Conservation (phyloP, 257 asterid genomes). For the Nicotiana attenuata region DNA sequence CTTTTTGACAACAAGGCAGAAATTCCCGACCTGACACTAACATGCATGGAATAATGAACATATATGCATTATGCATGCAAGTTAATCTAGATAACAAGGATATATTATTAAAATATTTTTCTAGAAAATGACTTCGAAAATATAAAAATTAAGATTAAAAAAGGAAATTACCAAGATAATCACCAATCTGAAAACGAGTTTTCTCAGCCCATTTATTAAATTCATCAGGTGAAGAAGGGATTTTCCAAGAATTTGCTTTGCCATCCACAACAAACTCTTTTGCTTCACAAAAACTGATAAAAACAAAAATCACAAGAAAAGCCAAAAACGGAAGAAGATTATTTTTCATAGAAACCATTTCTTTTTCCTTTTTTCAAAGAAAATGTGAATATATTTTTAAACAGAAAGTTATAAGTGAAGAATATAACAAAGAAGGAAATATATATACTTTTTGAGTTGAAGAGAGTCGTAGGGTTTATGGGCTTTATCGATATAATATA, state of each 20-base stretch:
- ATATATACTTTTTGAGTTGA: not conserved
- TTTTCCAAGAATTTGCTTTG: conserved; percentile 33
- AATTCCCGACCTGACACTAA: no score
- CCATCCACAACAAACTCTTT: conserved; percentile 33
- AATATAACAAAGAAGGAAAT: not conserved
- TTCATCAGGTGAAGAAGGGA: conserved; percentile 47
- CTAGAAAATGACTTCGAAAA: not conserved
- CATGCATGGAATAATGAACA: not conserved
- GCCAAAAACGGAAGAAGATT: conserved; percentile 13
- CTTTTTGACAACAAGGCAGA: no score
- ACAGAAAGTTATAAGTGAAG: not conserved
- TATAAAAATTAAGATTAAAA: not conserved
- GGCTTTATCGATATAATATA: not conserved
- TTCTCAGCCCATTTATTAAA: conserved; percentile 45
- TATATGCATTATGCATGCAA: not conserved
- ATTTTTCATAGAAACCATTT: conserved; percentile 30
- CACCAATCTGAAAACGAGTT: conserved; percentile 49
- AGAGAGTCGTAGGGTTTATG: not conserved
- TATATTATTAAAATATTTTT: not conserved
- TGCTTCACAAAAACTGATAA: conserved; percentile 28
- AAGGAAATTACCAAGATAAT: conserved; percentile 41
- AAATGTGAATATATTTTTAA: not conserved
- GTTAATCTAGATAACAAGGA: not conserved
- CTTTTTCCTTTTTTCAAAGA: not conserved
- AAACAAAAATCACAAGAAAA: conserved; percentile 13